Evolutionary conservation across 352 stramenopile species (phyloP), one percentile per base, ranked within the genome.

Genomic region (Globisporangium acanthophoron): DNA sequence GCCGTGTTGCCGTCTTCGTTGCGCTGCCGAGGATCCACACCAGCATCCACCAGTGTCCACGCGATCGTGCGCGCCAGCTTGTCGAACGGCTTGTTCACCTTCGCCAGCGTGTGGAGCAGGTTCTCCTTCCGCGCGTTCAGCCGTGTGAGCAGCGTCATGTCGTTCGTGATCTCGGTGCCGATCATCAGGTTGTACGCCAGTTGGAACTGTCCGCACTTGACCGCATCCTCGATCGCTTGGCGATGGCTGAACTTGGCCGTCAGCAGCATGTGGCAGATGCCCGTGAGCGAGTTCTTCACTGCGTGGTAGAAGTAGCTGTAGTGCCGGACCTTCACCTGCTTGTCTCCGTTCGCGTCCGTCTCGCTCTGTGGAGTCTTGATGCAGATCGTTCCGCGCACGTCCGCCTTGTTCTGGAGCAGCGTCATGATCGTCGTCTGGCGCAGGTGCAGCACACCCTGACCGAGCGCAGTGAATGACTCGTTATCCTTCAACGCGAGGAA

Each of bases 361-460:
- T 61, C 37, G 27, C 50, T 29, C 12, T 11, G 15, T 3, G 37
- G 16, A 1, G 61, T 64, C 35, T 66, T 66, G 35, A 88, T 54
- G 0, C 62, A 71, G 43, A 90, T 71, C 3, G 66, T 73, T 16
- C 75, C 78, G 24, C 80, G 64, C 2, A 90, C 76, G 33, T 78
- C 62, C 7, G 80, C 78, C 7, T 76, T 67, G 56, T 80, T 82
- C 50, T 89, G 80, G 12, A 92, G 58, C 7, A 92, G 55, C 11
- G 78, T 90, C 73, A 87, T 90, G 39, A 92, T 88, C 7, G 82
- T 84, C 8, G 76, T 83, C 40, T 92, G 78, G 0, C 80, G 79
- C 21, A 87, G 64, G 49, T 90, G 49, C 15, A 84, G 52, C 7
- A 90, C 75, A 5, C 78, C 83, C 5, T 67, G 63, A 0, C 74